Conservation (phyloP, 2,329 filamentous ascomycete species). For the Ophiocordyceps sinensis region DNA sequence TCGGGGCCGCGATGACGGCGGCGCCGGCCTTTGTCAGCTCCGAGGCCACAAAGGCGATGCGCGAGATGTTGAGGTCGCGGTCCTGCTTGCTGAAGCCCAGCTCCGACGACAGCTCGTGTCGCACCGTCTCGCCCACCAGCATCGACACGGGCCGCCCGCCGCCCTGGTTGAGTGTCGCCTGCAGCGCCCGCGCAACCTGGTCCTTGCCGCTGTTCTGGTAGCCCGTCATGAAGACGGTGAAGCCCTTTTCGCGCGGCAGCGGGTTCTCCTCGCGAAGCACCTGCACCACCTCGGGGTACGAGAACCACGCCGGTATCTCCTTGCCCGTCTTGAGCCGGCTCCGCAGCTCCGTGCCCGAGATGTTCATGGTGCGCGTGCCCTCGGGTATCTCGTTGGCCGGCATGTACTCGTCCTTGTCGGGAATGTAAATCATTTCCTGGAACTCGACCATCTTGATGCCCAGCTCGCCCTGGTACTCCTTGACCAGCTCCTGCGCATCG, state of each 20-base stretch:
- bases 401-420: constrained; percentile 91
- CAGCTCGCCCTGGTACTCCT: constrained; percentile 92
- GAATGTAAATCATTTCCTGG: constrained; percentile 99
- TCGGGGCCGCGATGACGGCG: constrained; percentile 90
- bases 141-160: constrained; percentile 89
- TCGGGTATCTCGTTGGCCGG: constrained; percentile 80
- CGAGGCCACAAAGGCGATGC: constrained; percentile 90
- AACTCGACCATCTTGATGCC: constrained; percentile 98
- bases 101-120: constrained; percentile 82
- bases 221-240: constrained; percentile 95
- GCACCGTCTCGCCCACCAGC: constrained; percentile 89
- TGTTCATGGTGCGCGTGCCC: constrained; percentile 75
- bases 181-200: constrained; percentile 84
- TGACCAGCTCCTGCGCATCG: constrained; percentile 88
- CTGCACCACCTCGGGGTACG: constrained; percentile 94
- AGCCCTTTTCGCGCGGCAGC: constrained; percentile 78
- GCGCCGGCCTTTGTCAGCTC: constrained; percentile 88
- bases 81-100: constrained; percentile 90
- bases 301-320: constrained; percentile 98
- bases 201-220: constrained; percentile 97
- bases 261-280: constrained; percentile 95
- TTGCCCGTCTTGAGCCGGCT: constrained; percentile 79
- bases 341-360: constrained; percentile 82
- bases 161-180: constrained; percentile 96
- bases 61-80: constrained; percentile 85